Conservation (phyloP, 2,329 filamentous ascomycete species). For the Rutstroemia sydowiana region DNA sequence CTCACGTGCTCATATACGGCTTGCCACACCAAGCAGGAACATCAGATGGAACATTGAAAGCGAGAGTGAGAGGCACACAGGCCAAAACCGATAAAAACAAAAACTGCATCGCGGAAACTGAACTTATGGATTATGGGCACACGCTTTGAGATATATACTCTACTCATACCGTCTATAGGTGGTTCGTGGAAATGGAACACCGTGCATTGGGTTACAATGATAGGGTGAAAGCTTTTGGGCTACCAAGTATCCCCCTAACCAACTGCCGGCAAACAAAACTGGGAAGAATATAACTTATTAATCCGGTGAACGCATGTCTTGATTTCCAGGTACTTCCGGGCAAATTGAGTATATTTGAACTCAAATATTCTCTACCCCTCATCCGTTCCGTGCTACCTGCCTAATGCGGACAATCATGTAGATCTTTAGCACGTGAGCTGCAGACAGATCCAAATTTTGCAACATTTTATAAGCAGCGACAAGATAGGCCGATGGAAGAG, state of each 20-base stretch:
- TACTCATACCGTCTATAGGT: background rate
- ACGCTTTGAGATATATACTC: too few species aligned
- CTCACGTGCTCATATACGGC: slow-evolving; percentile 36
- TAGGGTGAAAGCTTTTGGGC: too few species aligned
- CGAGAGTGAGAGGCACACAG: background rate
- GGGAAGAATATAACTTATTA: too few species aligned
- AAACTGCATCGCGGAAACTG: background rate
- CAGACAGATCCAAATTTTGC: background rate
- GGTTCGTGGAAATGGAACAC: background rate
- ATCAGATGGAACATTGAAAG: slow-evolving; percentile 21
- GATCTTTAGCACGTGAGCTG: background rate
- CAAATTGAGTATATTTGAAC: background rate
- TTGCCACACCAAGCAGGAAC: slow-evolving; percentile 36
- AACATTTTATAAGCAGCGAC: background rate
- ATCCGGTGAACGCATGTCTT: too few species aligned
- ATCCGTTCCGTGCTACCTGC: background rate
- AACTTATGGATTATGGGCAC: background rate
- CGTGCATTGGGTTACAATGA: too few species aligned
- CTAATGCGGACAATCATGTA: background rate
- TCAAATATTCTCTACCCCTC: slow-evolving; percentile 2
- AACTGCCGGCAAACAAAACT: too few species aligned
- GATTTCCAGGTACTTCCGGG: too few species aligned
- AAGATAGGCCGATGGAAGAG: too few species aligned
- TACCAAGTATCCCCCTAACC: too few species aligned
- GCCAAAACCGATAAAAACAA: background rate